Percentiles rank a stretch among this genome's conserved stretches.
Evolutionary conservation across 2,329 filamentous ascomycete species (phyloP).

Genomic region (Xylaria sp.): DNA sequence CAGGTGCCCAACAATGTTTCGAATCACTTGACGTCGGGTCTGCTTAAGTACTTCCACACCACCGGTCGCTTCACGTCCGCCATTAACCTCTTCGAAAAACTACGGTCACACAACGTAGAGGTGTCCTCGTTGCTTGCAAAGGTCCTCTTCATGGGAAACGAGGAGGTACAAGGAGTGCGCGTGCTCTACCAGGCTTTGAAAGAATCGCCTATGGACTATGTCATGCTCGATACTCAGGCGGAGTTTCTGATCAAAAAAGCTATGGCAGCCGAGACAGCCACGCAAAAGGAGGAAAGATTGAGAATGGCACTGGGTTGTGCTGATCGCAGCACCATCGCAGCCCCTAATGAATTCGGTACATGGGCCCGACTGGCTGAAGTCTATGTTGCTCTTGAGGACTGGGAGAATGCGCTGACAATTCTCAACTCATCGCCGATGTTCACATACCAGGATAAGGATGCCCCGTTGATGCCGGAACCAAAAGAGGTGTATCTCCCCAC

Average conservation of each 20-base stretch:
- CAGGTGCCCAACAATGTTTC: conserved; percentile 96
- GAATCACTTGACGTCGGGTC: conserved; percentile 89
- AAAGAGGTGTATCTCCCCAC: conserved; percentile 82
- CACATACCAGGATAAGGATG: conserved; percentile 97
- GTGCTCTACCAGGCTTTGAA: conserved; percentile 83
- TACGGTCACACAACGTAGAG: conserved; percentile 83
- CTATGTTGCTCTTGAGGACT: conserved; percentile 90
- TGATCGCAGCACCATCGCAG: conserved; percentile 88
- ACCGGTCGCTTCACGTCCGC: conserved; percentile 91
- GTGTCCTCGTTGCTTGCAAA: conserved; percentile 88
- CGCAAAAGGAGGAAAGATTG: conserved; percentile 60
- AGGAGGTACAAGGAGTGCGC: conserved; percentile 92
- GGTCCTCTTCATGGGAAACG: conserved; percentile 89
- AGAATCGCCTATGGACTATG: conserved; percentile 94
- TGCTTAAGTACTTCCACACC: conserved; percentile 91
- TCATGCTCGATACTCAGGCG: conserved; percentile 90
- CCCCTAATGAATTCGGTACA: conserved; percentile 93
- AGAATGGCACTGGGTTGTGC: conserved; percentile 88
- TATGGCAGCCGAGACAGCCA: conserved; percentile 45
- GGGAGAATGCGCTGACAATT: conserved; percentile 91
- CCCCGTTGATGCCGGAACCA: conserved; percentile 88
- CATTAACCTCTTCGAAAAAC: conserved; percentile 96
- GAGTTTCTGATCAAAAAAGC: conserved; percentile 88
- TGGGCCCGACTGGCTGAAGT: conserved; percentile 93
- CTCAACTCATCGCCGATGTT: conserved; percentile 99